Evolutionary conservation across 169 alveolate species (phyloP).

Genomic region (Amoebophrya sp.): DNA sequence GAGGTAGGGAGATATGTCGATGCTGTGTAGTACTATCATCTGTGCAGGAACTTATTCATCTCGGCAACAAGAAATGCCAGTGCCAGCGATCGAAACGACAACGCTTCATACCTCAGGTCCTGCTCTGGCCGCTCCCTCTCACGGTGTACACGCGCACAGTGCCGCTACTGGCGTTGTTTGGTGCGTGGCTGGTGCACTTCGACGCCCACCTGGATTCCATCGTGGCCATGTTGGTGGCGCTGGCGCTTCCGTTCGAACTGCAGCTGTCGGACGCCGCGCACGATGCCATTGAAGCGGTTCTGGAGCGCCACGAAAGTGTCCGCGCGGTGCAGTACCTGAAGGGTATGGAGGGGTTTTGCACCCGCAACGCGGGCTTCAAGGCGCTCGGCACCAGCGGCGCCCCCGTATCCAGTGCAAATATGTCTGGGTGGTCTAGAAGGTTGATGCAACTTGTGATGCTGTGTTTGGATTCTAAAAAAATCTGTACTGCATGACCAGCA

Average conservation of each 20-base stretch:
- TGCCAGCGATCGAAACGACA: too few species aligned
- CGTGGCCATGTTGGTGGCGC: neutral
- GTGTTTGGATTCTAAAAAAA: too few species aligned
- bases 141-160: neutral
- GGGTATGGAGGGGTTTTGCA: neutral
- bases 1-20: too few species aligned
- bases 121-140: neutral
- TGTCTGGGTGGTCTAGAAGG: too few species aligned
- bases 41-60: too few species aligned
- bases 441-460: too few species aligned
- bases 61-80: too few species aligned
- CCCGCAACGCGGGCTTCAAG: conserved; percentile 15
- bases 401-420: too few species aligned
- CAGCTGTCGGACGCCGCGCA: neutral
- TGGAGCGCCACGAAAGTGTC: neutral
- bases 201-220: neutral
- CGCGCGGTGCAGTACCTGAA: neutral
- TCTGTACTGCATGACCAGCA: too few species aligned
- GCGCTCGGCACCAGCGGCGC: neutral
- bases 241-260: neutral
- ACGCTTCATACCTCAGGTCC: too few species aligned
- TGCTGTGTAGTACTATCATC: too few species aligned
- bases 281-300: neutral
- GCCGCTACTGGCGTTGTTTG: neutral
- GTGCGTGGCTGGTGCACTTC: neutral